Conservation (phyloP, 2,329 filamentous ascomycete species). For the Chaetomiaceae sp. region DNA sequence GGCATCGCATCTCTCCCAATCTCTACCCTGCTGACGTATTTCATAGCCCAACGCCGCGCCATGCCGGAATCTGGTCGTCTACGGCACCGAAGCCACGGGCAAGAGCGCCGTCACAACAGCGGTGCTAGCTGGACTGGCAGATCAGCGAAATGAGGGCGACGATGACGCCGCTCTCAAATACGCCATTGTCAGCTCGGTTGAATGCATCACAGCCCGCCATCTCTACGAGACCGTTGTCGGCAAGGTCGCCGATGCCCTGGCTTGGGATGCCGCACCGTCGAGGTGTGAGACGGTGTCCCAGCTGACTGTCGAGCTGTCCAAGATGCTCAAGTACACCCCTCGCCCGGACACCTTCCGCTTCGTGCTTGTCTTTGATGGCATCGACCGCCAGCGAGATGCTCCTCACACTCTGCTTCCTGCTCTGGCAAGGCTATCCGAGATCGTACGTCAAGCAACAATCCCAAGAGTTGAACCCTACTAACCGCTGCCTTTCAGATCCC, state of each 20-base stretch:
- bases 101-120: constrained; percentile 68
- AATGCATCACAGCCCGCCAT: constrained; percentile 75
- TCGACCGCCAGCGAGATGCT: constrained; percentile 79
- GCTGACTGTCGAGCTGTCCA: constrained; percentile 66
- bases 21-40: constrained; percentile 18
- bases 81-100: constrained; percentile 82
- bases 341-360: constrained; percentile 51
- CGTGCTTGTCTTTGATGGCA: constrained; percentile 79
- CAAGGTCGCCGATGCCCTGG: constrained; percentile 51
- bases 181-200: constrained; percentile 61
- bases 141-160: constrained; percentile 34
- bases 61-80: constrained; percentile 68
- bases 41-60: constrained; percentile 61
- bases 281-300: constrained; percentile 78
- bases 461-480: constrained; percentile 7
- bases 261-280: constrained; percentile 45
- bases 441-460: constrained; percentile 47
- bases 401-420: constrained; percentile 74
- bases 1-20: constrained; percentile 15
- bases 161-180: constrained; percentile 42
- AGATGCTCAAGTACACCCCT: constrained; percentile 49
- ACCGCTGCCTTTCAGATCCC: constrained; percentile 62
- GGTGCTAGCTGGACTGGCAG: constrained; percentile 48
- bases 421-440: constrained; percentile 74
- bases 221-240: constrained; percentile 67